These are phyloP conservation scores for Guadua angustifolia DNA, from an alignment of 176 grass and related monocot species.

Conservation along the genomic window DNA sequence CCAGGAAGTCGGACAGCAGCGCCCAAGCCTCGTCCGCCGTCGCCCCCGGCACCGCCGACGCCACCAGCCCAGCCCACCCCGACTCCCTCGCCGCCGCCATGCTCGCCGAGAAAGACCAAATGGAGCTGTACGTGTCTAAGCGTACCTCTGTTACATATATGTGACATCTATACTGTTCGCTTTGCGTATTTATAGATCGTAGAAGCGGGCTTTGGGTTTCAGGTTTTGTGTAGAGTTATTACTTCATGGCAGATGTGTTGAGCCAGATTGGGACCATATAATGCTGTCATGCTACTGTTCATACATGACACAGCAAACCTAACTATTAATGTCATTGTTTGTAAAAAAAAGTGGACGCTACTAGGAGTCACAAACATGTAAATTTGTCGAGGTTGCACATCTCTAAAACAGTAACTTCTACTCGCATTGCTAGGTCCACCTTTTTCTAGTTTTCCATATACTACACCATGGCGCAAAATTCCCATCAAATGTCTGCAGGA, in stretches of 20 bases:
- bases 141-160: background rate
- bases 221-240: too few relatives aligned
- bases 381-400: too few relatives aligned
- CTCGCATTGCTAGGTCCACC: too few relatives aligned
- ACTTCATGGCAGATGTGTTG: background rate
- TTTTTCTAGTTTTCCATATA: too few relatives aligned
- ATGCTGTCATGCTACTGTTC: background rate
- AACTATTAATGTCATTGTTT: background rate
- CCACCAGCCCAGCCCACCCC: slow-evolving; percentile 53
- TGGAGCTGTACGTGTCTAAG: background rate
- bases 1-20: slow-evolving; percentile 67
- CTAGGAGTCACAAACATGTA: too few relatives aligned
- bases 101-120: background rate
- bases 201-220: background rate
- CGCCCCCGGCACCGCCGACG: background rate
- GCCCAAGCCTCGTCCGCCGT: slow-evolving; percentile 66
- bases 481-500: too few relatives aligned
- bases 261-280: background rate
- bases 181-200: background rate
- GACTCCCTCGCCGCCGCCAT: slow-evolving; percentile 12
- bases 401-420: too few relatives aligned
- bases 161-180: background rate
- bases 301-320: background rate
- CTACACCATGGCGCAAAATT: too few relatives aligned
- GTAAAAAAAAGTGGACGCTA: too few relatives aligned